Base-by-base conservation (phyloP, 805 yeast genomes). In the Ogataea allantospora region DNA sequence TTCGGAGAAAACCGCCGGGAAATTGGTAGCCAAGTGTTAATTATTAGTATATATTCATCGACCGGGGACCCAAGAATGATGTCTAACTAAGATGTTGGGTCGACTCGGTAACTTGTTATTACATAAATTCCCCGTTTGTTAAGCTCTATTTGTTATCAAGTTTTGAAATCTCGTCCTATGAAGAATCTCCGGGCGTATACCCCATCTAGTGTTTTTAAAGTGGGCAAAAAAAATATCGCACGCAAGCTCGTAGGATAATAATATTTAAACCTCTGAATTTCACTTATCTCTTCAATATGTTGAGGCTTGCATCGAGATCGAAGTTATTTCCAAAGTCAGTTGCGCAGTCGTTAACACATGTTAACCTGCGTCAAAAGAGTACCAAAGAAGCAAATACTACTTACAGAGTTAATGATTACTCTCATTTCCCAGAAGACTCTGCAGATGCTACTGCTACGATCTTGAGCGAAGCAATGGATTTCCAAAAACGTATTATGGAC, bases 391-490 rank as follows among this genome's bases (percentile, higher is more conserved):
- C 44, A 12, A 42, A 40, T 13, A 32, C 52, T 14, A 35, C 54
- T 5, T 49, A 49, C 39, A 43, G 48, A 27, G 57, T 55, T 14
- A 48, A 55, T 23, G 60, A 55, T 12, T 41, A 54, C 29, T 54
- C 61, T 1, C 55, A 51, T 27, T 51, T 67, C 40, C 76, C 83
- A 4, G 70, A 77, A 20, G 80, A 74, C 29, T 80, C 83, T 2
- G 87, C 87, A 10, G 89, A 83, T 59, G 88, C 88, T 15, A 69
- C 80, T 6, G 77, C 88, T n/a, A 80, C 88, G 4, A 70, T 80
- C 9, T 59, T 77, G 33, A 75, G 87, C 0, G 88, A 83, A 50
- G 57, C 58, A 2, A 65, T 69, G 35, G 88, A 81, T 48, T 67
- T 69, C 44, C 72, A 68, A 40, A 69, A 68, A 27, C 58, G 71